Percentiles rank a stretch among this genome's conserved stretches.
Evolutionary conservation across 306 rosid species (phyloP).

Genomic region (Vachellia pachyceras): DNA sequence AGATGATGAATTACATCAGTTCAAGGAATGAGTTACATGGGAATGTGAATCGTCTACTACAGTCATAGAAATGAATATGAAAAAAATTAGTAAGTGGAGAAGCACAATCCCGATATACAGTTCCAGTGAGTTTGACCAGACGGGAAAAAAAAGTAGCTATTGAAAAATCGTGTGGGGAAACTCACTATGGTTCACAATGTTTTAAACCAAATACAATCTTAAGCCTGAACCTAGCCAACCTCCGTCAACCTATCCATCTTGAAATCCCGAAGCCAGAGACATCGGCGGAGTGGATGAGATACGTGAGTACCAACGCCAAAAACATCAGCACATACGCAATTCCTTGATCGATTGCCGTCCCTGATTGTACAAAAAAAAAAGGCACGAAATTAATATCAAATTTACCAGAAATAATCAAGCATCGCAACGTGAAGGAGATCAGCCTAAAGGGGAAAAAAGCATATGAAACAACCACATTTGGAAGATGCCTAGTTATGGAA

Average conservation of each 20-base stretch:
- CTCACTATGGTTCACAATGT: not conserved
- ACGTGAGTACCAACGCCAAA: slow-evolving; percentile 61
- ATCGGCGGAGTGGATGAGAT: slow-evolving; percentile 62
- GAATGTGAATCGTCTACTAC: not conserved
- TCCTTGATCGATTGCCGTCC: slow-evolving; percentile 68
- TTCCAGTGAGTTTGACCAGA: not conserved
- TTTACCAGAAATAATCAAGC: not conserved
- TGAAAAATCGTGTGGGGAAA: not conserved
- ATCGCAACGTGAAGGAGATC: not conserved
- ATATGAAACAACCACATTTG: not conserved
- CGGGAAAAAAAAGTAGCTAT: not conserved
- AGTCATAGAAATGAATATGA: not conserved
- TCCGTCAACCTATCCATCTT: not conserved
- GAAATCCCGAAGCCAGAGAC: slow-evolving; percentile 37
- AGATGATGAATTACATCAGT: not conserved
- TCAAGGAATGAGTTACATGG: not conserved
- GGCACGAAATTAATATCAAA: not conserved
- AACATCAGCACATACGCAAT: slow-evolving; percentile 65
- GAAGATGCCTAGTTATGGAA: not conserved
- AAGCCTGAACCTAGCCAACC: not conserved
- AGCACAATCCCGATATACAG: not conserved
- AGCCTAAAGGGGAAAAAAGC: not conserved
- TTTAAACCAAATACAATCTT: not conserved
- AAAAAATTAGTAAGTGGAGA: not conserved
- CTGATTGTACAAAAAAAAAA: slow-evolving; percentile 27